phyloP scores from a whole-genome alignment of 2,329 filamentous ascomycete species.

The Cytospora piceae region DNA sequence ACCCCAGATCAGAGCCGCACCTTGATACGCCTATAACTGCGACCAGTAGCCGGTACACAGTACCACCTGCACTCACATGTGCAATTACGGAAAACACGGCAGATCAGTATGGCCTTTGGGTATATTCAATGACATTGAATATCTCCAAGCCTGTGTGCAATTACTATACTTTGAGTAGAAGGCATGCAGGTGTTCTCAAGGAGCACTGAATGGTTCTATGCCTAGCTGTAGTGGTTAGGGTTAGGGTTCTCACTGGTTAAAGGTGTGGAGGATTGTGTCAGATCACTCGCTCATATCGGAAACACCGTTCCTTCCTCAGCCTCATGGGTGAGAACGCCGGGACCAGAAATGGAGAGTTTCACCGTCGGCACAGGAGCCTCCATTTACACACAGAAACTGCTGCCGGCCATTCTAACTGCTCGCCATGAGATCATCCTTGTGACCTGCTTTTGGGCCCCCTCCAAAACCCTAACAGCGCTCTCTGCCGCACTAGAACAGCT shows the following conservation, averaged over 20 bases:
- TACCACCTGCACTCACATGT: neutral
- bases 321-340: neutral
- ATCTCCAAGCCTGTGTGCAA: too few species aligned
- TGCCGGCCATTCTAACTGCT: constrained; percentile 65
- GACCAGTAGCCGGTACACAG: neutral
- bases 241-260: too few species aligned
- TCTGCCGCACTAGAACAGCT: constrained; percentile 61
- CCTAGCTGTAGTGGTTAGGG: too few species aligned
- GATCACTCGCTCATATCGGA: neutral
- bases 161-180: too few species aligned
- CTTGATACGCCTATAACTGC: neutral
- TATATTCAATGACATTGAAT: too few species aligned
- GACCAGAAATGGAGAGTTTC: constrained; percentile 43
- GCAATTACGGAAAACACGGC: neutral
- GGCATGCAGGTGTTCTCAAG: too few species aligned
- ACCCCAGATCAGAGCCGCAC: neutral
- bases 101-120: too few species aligned
- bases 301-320: too few species aligned
- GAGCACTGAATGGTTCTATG: too few species aligned
- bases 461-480: constrained; percentile 62
- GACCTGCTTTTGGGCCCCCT: constrained; percentile 81
- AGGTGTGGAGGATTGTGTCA: too few species aligned
- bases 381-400: constrained; percentile 57
- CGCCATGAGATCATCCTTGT: constrained; percentile 72
- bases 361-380: constrained; percentile 61